These are phyloP conservation scores for Apium graveolens DNA, from an alignment of 129 eudicot species.

Conservation along the genomic window DNA sequence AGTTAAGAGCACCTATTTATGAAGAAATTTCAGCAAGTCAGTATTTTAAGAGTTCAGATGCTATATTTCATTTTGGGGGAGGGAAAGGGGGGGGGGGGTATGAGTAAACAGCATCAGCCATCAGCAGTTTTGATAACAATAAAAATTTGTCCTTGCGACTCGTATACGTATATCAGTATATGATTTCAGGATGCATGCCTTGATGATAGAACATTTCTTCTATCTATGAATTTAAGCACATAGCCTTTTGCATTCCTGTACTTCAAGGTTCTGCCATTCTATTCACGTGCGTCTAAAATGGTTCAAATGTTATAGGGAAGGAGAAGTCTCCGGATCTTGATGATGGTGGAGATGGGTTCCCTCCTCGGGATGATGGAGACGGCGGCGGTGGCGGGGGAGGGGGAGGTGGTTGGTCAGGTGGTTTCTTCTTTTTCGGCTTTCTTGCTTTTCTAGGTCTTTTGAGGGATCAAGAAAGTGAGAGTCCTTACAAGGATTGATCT, in stretches of 20 bases:
- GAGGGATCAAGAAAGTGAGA: slow-evolving; percentile 59
- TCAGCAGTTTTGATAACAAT: too few species aligned
- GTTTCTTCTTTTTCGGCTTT: slow-evolving; percentile 83
- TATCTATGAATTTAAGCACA: not conserved
- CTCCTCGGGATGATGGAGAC: slow-evolving; percentile 75
- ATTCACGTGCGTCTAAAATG: not conserved
- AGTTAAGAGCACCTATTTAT: not conserved
- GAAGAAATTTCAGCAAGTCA: not conserved
- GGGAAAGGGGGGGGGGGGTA: not conserved
- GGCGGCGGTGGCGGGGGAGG: slow-evolving; percentile 88
- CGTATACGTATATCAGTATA: too few species aligned
- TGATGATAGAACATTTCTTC: not conserved
- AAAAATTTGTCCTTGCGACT: not conserved
- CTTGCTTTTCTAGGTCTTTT: slow-evolving; percentile 67
- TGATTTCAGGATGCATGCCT: not conserved
- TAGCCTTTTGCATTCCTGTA: not conserved
- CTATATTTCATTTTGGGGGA: too few species aligned
- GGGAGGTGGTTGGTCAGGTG: slow-evolving; percentile 75
- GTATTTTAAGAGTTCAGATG: not conserved
- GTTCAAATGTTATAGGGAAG: not conserved
- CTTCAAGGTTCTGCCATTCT: not conserved
- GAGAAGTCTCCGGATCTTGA: slow-evolving; percentile 89
- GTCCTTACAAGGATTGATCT: slow-evolving; percentile 1
- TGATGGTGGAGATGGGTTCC: slow-evolving; percentile 80
- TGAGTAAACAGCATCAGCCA: not conserved